Evolutionary conservation across 208 protist genomes (phyloP), one percentile per base, ranked within the genome.

Genomic region (Acanthamoeba sp.): DNA sequence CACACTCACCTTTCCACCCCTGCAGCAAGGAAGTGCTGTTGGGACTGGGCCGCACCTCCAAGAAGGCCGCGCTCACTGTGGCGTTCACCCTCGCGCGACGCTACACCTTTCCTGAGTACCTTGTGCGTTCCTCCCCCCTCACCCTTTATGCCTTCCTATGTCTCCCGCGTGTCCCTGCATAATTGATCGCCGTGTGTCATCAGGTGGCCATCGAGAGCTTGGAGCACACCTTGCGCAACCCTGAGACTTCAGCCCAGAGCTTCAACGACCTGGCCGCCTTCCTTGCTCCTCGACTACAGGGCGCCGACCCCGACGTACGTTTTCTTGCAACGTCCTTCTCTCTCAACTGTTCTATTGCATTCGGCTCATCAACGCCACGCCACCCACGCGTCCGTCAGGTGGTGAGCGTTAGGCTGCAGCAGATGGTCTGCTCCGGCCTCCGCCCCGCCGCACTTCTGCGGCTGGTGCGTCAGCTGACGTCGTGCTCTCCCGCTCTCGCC

Each of bases 221-320:
- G 69, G 69, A 80, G 12, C 69, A 80, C 38, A n/a, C 36, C 34
- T 32, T 80, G 20, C 69, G 27, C 29, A 22, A 80, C 7, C 7
- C 16, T 16, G 32, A 80, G 38, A 24, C 27, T 1, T 32, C 29
- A 10, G 69, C 14, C 7, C 40, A 85, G 10, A 85, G 36, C 22
- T 85, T 38, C 29, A 34, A 38, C 76, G 42, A 85, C 36, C 82
- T 90, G 29, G 48, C 82, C 52, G 14, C 82, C 16, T 90, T 90
- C 82, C 82, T 90, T 90, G 82, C 36, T 29, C 69, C 69, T 24
- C 69, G 69, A 24, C 42, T 80, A 14, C 69, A 45, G 27, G 27
- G 42, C 38, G 69, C 38, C 69, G 38, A 45, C 42, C 18, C 38
- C 42, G 69, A 34, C 6, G 69, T 80, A 80, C 27, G 10, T 55